Conservation (phyloP, 1,284 basidiomycete genomes). For the Ganoderma meredithae region DNA sequence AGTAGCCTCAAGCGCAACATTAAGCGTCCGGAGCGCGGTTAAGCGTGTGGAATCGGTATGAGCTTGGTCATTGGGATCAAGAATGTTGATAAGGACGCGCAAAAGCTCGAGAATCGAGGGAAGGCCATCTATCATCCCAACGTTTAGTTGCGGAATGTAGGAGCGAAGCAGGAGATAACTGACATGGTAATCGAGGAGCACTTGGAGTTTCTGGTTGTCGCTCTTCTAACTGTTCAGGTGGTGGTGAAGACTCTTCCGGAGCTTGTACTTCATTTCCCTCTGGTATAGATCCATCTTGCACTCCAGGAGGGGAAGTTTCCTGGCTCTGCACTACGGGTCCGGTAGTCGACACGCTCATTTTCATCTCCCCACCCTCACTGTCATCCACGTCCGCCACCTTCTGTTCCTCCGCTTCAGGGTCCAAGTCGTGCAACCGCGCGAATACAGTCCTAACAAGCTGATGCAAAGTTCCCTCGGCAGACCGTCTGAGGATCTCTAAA, state of each 20-base stretch:
- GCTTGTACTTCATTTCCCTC: neutral
- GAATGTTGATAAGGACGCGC: constrained; percentile 92
- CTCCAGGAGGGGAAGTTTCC: constrained; percentile 6
- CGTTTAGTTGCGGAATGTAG: constrained; percentile 1
- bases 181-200: constrained; percentile 31
- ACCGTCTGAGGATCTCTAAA: constrained; percentile 85
- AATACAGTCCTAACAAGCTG: constrained; percentile 87
- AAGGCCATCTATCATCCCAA: constrained; percentile 74
- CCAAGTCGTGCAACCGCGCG: constrained; percentile 71
- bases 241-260: neutral
- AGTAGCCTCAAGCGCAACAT: constrained; percentile 88
- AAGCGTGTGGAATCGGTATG: constrained; percentile 97
- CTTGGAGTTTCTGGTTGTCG: constrained; percentile 24
- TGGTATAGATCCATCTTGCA: neutral
- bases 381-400: constrained; percentile 62
- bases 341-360: constrained; percentile 56
- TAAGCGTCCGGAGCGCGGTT: constrained; percentile 88
- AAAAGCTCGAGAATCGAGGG: constrained; percentile 94
- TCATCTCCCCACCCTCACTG: constrained; percentile 61
- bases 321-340: constrained; percentile 6
- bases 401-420: constrained; percentile 71
- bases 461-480: constrained; percentile 96
- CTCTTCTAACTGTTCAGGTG: constrained; percentile 10
- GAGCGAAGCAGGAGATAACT: constrained; percentile 3
- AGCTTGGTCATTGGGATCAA: constrained; percentile 93